phyloP scores from a whole-genome alignment of 2,329 filamentous ascomycete species.

The Achaetomium macrosporum region DNA sequence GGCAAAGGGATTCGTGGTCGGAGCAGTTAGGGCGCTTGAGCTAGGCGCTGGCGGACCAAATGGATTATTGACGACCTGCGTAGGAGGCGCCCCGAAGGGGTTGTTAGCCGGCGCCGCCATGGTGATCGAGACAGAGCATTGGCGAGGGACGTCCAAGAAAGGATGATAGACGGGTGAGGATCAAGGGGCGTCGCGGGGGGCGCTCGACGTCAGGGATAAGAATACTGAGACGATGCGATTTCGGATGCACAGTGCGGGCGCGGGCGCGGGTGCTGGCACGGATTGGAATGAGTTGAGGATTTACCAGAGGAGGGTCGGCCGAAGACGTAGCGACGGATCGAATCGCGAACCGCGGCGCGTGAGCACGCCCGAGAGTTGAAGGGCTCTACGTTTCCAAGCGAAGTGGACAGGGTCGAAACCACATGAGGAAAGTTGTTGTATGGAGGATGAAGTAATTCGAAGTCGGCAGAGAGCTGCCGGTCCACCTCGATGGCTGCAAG shows the following conservation, averaged over 20 bases:
- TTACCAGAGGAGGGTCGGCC: slow-evolving; percentile 9
- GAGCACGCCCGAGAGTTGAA: neutral
- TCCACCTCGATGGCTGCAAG: neutral
- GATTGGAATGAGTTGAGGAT: neutral
- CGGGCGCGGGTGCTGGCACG: neutral
- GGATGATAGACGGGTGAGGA: neutral
- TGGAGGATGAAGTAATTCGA: neutral
- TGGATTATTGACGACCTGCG: slow-evolving; percentile 8
- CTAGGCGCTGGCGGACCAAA: slow-evolving; percentile 3
- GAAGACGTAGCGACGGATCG: neutral
- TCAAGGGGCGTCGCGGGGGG: neutral
- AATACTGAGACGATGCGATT: neutral
- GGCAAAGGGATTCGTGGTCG: neutral
- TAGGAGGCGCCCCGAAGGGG: slow-evolving; percentile 24
- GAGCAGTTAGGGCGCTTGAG: slow-evolving; percentile 1
- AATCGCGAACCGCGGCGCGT: neutral
- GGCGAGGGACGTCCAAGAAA: slow-evolving; percentile 10
- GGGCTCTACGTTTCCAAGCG: slow-evolving; percentile 3
- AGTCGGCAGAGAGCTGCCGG: neutral
- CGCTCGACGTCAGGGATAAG: neutral
- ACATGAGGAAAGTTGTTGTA: neutral
- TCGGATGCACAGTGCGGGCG: neutral
- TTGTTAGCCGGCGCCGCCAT: slow-evolving; percentile 25
- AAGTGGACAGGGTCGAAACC: neutral
- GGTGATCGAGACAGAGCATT: slow-evolving; percentile 17